These are phyloP conservation scores for Pseudotsuga menziesii DNA, from an alignment of 75 land plant species.

Conservation along the genomic window DNA sequence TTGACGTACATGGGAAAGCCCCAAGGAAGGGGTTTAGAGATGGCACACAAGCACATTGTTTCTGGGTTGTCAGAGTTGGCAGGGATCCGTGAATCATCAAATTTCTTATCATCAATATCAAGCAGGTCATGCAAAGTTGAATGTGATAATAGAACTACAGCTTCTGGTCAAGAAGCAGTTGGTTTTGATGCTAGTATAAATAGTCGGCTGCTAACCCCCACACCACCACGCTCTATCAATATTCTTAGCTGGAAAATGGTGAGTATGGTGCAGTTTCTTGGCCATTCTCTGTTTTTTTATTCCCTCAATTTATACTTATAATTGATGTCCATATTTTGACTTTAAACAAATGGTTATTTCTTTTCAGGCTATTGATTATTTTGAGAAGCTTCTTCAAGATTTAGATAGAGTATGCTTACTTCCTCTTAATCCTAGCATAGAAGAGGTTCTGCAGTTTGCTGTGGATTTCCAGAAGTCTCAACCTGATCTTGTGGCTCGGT, in stretches of 20 bases:
- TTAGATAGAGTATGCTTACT: conserved; percentile 71
- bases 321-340: neutral
- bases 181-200: conserved; percentile 93
- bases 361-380: conserved; percentile 72
- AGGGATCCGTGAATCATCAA: conserved; percentile 46
- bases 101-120: conserved; percentile 44
- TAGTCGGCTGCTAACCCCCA: conserved; percentile 69
- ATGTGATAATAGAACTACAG: conserved; percentile 54
- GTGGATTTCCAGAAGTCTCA: conserved; percentile 81
- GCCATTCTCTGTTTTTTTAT: neutral
- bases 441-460: conserved; percentile 61
- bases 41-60: conserved; percentile 86
- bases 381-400: conserved; percentile 84
- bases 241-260: conserved; percentile 83
- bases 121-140: conserved; percentile 6
- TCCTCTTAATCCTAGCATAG: conserved; percentile 56
- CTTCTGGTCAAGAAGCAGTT: conserved; percentile 75
- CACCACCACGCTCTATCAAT: conserved; percentile 95
- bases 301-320: neutral
- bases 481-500: conserved; percentile 93
- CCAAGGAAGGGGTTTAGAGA: conserved; percentile 90
- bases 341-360: conserved; percentile 11
- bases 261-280: conserved; percentile 1
- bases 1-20: conserved; percentile 75
- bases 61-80: conserved; percentile 71